phyloP scores from a whole-genome alignment of 2,329 filamentous ascomycete genomes.

The Colletotrichum liriopes region DNA sequence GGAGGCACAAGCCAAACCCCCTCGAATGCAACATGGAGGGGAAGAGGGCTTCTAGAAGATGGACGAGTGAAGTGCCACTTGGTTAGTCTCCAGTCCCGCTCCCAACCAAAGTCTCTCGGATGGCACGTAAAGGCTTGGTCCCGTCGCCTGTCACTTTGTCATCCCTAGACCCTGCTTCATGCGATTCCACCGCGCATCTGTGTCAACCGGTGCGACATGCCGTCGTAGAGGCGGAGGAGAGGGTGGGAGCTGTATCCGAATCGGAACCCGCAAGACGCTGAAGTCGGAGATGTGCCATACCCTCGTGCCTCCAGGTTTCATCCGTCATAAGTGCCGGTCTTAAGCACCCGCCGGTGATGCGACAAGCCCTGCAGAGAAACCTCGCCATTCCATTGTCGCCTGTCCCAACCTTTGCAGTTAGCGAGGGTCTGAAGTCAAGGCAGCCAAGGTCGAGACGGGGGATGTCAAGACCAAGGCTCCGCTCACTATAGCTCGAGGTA shows the following conservation, averaged over 20 bases:
- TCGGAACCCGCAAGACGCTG: background rate
- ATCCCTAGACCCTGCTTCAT: constrained; percentile 16
- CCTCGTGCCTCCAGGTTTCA: constrained; percentile 29
- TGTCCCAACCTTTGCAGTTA: background rate
- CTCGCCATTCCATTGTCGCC: background rate
- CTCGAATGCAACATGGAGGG: background rate
- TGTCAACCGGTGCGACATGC: background rate
- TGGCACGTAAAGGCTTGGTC: constrained; percentile 24
- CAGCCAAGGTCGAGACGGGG: constrained; percentile 1
- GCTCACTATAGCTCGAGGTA: background rate
- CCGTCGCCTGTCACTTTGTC: constrained; percentile 5
- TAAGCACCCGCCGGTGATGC: constrained; percentile 27
- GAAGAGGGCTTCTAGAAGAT: constrained; percentile 25
- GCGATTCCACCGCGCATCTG: constrained; percentile 9
- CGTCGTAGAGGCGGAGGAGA: background rate
- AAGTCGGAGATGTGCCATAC: constrained; percentile 6
- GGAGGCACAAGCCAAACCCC: background rate
- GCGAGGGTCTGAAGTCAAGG: background rate
- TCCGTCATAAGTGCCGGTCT: constrained; percentile 21
- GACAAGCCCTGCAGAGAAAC: constrained; percentile 1
- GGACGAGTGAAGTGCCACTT: constrained; percentile 3
- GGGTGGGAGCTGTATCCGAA: background rate
- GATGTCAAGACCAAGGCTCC: background rate
- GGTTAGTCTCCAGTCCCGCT: background rate
- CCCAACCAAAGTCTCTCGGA: constrained; percentile 1